phyloP scores from a whole-genome alignment of 169 alveolate genomes.

The Perkinsus marinus region DNA sequence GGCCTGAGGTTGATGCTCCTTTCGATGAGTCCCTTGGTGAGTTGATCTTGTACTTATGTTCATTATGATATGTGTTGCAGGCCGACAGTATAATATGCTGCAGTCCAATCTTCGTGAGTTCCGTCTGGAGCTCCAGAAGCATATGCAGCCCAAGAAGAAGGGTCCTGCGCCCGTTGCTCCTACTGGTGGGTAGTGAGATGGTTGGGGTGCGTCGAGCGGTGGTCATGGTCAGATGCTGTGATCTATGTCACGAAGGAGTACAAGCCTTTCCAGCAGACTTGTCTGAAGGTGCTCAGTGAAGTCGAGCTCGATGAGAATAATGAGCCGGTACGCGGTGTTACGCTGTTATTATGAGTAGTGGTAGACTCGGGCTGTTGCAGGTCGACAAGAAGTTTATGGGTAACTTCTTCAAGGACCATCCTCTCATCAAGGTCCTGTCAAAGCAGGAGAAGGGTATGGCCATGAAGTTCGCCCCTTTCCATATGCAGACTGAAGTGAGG shows the following conservation, averaged over 20 bases:
- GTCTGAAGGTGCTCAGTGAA: constrained; percentile 1
- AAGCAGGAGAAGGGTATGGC: constrained; percentile 52
- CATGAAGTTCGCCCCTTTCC: constrained; percentile 65
- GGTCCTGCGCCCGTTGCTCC: background rate
- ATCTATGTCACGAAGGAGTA: background rate
- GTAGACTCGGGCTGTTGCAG: constrained; percentile 24
- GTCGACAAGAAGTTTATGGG: constrained; percentile 26
- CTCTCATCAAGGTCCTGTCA: constrained; percentile 32
- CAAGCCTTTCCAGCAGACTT: background rate
- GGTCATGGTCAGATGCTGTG: background rate
- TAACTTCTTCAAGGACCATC: constrained; percentile 20
- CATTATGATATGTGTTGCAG: constrained; percentile 12
- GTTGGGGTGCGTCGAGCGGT: background rate
- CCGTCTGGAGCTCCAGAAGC: constrained; percentile 26
- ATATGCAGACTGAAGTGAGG: constrained; percentile 52
- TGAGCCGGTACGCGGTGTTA: constrained; percentile 12
- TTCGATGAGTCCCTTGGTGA: constrained; percentile 6
- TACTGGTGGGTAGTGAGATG: background rate
- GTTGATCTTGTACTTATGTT: background rate
- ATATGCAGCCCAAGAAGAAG: background rate
- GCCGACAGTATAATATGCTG: constrained; percentile 12
- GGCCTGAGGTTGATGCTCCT: constrained; percentile 21
- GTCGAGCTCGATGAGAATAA: constrained; percentile 15
- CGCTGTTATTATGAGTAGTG: constrained; percentile 3
- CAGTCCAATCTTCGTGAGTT: constrained; percentile 22